These are phyloP conservation scores for Rhamnella rubrinervis DNA, from an alignment of 331 rosid genomes.

Conservation along the genomic window DNA sequence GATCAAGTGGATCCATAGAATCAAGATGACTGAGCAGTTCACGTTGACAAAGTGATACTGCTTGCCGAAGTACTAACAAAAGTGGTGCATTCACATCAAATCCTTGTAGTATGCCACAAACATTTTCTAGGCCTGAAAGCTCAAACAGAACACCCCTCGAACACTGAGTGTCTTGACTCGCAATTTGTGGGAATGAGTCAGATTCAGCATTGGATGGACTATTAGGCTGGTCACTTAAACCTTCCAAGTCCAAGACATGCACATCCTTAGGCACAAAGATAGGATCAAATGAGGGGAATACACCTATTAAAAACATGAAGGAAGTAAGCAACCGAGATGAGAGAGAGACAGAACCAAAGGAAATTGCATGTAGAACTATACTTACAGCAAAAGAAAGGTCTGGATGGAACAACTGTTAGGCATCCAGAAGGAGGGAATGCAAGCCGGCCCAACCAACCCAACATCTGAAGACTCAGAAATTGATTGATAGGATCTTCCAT, in stretches of 20 bases:
- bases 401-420: constrained; percentile 23
- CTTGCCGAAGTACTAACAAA: constrained; percentile 21
- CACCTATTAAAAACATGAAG: constrained; percentile 23
- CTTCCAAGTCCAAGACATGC: background rate
- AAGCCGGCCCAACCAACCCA: constrained; percentile 54
- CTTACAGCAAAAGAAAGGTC: constrained; percentile 39
- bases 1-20: constrained; percentile 26
- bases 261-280: constrained; percentile 20
- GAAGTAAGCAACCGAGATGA: constrained; percentile 10
- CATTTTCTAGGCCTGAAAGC: constrained; percentile 17
- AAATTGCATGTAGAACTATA: constrained; percentile 8
- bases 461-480: background rate
- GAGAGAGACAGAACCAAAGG: background rate
- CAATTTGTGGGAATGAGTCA: constrained; percentile 13
- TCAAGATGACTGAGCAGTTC: constrained; percentile 38
- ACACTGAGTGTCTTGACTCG: background rate
- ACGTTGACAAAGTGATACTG: constrained; percentile 12
- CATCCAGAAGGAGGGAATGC: constrained; percentile 38
- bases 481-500: constrained; percentile 6
- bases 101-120: constrained; percentile 12
- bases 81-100: constrained; percentile 14
- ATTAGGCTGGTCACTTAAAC: background rate
- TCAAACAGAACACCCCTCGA: constrained; percentile 6
- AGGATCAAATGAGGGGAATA: constrained; percentile 36
- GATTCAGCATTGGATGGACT: constrained; percentile 1